Base-by-base conservation (phyloP, 495 filamentous ascomycete genomes). In the Chaetomidium leptoderma region DNA sequence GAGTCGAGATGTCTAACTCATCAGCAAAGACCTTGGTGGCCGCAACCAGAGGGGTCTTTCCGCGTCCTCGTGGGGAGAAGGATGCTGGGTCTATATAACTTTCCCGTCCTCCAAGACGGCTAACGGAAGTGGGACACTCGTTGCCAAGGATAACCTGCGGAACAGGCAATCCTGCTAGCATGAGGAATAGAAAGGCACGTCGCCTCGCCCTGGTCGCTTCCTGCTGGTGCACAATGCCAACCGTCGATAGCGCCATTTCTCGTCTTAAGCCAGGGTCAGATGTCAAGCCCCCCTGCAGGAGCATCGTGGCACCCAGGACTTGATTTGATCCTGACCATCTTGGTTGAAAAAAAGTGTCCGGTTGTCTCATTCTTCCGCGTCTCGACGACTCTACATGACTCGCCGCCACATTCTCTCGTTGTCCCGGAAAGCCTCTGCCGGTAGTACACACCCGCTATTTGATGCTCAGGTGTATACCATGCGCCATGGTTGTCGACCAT, bases 201-300 rank as follows among this genome's bases (percentile, higher is more conserved):
- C 35, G 26, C 17, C 24, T 40, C 45, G 17, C 24, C 45, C 35
- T 57, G 42, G 29, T 16, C 24, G 23, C 26, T 43, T 6, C 35
- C 6, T 49, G 23, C 54, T 50, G 36, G 45, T 57, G 45, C 43
- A 49, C 54, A 26, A 49, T 57, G 45, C 35, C 54, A 24, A 57
- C 35, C 27, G 27, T 40, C 32, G 36, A 57, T 42, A 42, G 44
- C 35, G 26, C 54, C 35, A 40, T 48, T n/a, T 32, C 17, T 30
- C 35, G 23, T n/a, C 2, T 40, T 32, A 39, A 40, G 19, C 43
- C 53, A 16, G 53, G 40, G 24, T 27, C 32, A 29, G 21, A 56
- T 26, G 29, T 48, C 24, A 24, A 46, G 4, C 33, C 32, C 43
- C 43, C 44, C 44, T 56, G 53, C 53, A 48, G 53, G 29, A 51